phyloP scores from a whole-genome alignment of 345 rosid species.

The Pugionium dolabratum region DNA sequence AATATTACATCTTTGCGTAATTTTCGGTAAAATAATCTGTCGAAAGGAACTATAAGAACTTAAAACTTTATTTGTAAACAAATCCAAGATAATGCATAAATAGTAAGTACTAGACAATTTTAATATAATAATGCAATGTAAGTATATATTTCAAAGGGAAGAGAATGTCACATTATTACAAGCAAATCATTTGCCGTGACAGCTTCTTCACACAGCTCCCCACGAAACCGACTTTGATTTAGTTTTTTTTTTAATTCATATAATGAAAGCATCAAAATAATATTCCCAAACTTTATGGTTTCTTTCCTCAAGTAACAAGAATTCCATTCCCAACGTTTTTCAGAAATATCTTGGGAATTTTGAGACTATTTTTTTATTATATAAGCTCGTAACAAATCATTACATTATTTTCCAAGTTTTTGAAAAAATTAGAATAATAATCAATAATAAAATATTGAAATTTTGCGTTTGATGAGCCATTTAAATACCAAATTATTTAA shows the following conservation, averaged over 20 bases:
- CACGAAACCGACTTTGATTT: slow-evolving; percentile 22
- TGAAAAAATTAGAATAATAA: no score
- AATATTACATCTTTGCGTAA: background rate
- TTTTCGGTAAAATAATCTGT: background rate
- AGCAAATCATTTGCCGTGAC: slow-evolving; percentile 27
- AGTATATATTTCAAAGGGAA: background rate
- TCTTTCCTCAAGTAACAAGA: slow-evolving; percentile 5
- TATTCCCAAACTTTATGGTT: slow-evolving; percentile 16
- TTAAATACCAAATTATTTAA: no score
- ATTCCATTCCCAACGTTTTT: no score
- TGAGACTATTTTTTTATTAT: no score
- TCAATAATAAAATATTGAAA: no score
- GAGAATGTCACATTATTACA: slow-evolving; percentile 17
- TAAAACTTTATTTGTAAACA: background rate
- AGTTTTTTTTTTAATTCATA: background rate
- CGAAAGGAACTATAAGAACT: background rate
- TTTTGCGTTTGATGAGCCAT: no score
- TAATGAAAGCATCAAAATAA: slow-evolving; percentile 21
- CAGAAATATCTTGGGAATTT: no score
- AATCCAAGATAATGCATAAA: background rate
- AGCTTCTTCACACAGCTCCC: slow-evolving; percentile 27
- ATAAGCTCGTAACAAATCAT: no score
- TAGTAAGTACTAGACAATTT: background rate
- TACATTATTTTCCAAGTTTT: no score
- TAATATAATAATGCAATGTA: background rate